Conservation (phyloP, 1,139 yeast species). For the Candida glucosophila region DNA sequence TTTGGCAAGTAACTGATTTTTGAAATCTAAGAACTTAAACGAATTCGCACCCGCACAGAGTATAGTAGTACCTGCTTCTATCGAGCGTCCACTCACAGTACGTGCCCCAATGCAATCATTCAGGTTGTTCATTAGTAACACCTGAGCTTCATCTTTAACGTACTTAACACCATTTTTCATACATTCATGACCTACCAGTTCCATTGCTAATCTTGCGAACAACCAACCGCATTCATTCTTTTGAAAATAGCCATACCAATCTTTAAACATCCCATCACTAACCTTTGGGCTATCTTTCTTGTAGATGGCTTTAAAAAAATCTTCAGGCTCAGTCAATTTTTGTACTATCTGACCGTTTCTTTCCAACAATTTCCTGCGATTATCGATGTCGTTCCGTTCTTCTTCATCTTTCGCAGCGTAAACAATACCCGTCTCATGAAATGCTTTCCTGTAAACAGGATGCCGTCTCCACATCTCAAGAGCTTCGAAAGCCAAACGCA, state of each 20-base stretch:
- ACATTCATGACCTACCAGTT: constrained; percentile 17
- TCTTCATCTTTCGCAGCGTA: constrained; percentile 9
- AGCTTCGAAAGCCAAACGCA: constrained; percentile 9
- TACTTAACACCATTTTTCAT: constrained; percentile 21
- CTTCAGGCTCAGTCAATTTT: constrained; percentile 7
- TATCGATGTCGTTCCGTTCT: constrained; percentile 4
- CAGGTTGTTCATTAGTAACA: constrained; percentile 7
- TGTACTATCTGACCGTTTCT: constrained; percentile 4
- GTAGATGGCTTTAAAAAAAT: constrained; percentile 6
- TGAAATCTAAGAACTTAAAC: constrained; percentile 20
- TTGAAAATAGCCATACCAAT: constrained; percentile 14
- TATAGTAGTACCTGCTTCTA: constrained; percentile 19
- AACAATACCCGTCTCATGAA: constrained; percentile 19
- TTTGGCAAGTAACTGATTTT: constrained; percentile 22
- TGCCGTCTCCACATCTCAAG: constrained; percentile 11
- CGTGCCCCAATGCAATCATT: constrained; percentile 8
- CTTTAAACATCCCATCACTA: constrained; percentile 3
- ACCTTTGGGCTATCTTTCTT: constrained; percentile 9
- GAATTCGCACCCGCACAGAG: constrained; percentile 31
- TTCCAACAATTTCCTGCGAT: constrained; percentile 3
- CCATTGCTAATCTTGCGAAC: constrained; percentile 20
- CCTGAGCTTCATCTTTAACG: constrained; percentile 18
- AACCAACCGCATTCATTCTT: constrained; percentile 23
- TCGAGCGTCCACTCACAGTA: constrained; percentile 10
- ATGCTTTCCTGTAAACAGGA: constrained; percentile 15